phyloP scores from a whole-genome alignment of 1,284 basidiomycete genomes.

The Rhodotorula sp. region DNA sequence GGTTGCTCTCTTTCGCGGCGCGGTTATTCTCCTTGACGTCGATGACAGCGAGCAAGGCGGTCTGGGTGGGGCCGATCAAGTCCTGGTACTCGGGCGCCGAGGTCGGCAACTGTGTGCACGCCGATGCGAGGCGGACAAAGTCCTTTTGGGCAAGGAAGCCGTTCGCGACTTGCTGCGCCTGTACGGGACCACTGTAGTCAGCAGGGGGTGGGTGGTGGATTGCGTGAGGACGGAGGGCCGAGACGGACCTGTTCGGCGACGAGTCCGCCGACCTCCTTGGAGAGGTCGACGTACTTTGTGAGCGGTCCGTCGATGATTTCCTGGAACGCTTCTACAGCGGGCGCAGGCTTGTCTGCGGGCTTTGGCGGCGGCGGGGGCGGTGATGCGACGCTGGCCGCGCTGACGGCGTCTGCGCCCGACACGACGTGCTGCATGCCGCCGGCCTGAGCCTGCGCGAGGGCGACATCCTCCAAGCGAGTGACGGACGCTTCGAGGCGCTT shows the following conservation, averaged over 20 bases:
- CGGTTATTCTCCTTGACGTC: conserved; percentile 76
- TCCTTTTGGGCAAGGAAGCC: conserved; percentile 68
- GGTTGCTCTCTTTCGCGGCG: conserved; percentile 77
- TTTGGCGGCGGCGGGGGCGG: conserved; percentile 4
- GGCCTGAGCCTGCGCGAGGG: conserved; percentile 53
- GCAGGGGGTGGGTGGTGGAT: not conserved
- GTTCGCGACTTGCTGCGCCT: conserved; percentile 69
- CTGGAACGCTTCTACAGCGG: conserved; percentile 67
- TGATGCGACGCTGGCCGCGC: conserved; percentile 40
- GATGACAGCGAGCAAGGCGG: conserved; percentile 70
- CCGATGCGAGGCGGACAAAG: conserved; percentile 66
- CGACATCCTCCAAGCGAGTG: conserved; percentile 89
- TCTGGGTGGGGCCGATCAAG: conserved; percentile 69
- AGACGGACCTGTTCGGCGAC: conserved; percentile 72
- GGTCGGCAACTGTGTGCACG: conserved; percentile 63
- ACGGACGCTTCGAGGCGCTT: conserved; percentile 80
- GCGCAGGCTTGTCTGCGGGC: conserved; percentile 13
- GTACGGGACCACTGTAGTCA: not conserved
- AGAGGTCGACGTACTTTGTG: conserved; percentile 69
- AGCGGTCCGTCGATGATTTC: conserved; percentile 69
- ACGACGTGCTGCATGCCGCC: conserved; percentile 34
- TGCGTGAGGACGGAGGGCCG: not conserved
- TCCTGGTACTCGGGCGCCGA: conserved; percentile 60
- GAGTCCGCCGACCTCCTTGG: conserved; percentile 68
- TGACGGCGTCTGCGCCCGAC: conserved; percentile 26